These are phyloP conservation scores for Dicorynia guianensis DNA, from an alignment of 306 rosid species.

Conservation along the genomic window DNA sequence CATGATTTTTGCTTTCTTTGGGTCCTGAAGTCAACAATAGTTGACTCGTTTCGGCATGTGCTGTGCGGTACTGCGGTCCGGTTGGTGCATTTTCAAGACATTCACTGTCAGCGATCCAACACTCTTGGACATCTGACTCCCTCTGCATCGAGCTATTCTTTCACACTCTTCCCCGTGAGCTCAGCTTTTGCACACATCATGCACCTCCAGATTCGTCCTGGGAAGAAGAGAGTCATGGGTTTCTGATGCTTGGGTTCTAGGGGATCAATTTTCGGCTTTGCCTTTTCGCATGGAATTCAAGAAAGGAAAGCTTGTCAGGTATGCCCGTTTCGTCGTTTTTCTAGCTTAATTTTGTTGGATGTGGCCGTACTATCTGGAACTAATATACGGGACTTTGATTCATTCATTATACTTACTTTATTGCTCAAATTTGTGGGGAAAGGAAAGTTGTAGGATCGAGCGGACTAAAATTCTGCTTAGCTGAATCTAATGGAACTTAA, in stretches of 20 bases:
- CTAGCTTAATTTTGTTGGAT: too few relatives aligned
- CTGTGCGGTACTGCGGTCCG: too few relatives aligned
- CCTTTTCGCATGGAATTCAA: slow-evolving; percentile 62
- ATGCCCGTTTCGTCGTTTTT: slow-evolving; percentile 5
- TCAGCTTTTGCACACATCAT: slow-evolving; percentile 20
- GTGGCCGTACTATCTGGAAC: too few relatives aligned
- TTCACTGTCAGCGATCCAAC: too few relatives aligned
- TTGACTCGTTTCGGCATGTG: too few relatives aligned
- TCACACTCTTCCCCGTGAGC: slow-evolving; percentile 3
- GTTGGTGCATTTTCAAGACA: too few relatives aligned
- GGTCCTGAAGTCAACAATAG: too few relatives aligned
- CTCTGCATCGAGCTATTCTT: too few relatives aligned
- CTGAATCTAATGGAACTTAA: slow-evolving; percentile 19
- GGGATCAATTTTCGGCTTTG: slow-evolving; percentile 36
- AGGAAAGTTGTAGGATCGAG: not conserved
- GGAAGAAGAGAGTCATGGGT: not conserved
- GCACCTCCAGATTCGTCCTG: not conserved
- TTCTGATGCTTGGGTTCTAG: slow-evolving; percentile 45
- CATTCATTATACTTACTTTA: not conserved
- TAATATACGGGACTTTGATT: too few relatives aligned
- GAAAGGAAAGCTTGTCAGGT: slow-evolving; percentile 85
- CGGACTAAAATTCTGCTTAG: not conserved
- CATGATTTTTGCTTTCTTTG: not conserved
- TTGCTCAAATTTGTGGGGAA: slow-evolving; percentile 13
- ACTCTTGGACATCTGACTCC: too few relatives aligned